Evolutionary conservation across 2,329 filamentous ascomycete species (phyloP).

Genomic region (Cladophialophora psammophila): DNA sequence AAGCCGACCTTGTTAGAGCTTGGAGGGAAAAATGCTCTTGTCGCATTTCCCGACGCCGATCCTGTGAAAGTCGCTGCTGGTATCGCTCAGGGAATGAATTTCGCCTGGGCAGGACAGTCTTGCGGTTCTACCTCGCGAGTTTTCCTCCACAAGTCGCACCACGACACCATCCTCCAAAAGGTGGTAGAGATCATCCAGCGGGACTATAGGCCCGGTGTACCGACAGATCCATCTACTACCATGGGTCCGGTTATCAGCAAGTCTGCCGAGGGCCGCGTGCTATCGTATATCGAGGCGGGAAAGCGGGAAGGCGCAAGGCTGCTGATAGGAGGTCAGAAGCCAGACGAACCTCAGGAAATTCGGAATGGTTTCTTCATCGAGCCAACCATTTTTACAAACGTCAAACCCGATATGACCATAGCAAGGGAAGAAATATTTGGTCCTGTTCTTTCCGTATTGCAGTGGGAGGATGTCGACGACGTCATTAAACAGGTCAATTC

Average conservation of each 20-base stretch:
- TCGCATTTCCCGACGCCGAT: conserved; percentile 71
- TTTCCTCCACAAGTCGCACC: conserved; percentile 66
- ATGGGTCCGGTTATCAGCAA: conserved; percentile 20
- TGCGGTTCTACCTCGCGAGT: conserved; percentile 71
- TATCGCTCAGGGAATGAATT: conserved; percentile 57
- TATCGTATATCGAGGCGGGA: conserved; percentile 27
- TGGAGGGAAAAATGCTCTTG: conserved; percentile 69
- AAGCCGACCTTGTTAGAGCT: conserved; percentile 69
- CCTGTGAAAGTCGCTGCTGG: conserved; percentile 72
- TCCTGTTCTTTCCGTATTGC: too few species aligned
- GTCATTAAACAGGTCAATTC: neutral
- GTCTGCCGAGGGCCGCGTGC: conserved; percentile 13
- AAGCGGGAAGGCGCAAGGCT: conserved; percentile 21
- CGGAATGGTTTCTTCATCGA: too few species aligned
- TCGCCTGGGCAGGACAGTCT: conserved; percentile 53
- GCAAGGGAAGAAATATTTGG: too few species aligned
- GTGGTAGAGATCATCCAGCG: conserved; percentile 67
- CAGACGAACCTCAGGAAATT: too few species aligned
- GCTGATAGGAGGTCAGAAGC: conserved; percentile 1
- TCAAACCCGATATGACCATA: too few species aligned
- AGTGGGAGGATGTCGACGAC: neutral
- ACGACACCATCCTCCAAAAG: conserved; percentile 68
- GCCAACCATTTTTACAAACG: neutral
- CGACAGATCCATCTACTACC: conserved; percentile 59
- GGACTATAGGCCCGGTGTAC: conserved; percentile 70